phyloP scores from a whole-genome alignment of 495 filamentous ascomycete genomes.

The Trichocladium antarcticum region DNA sequence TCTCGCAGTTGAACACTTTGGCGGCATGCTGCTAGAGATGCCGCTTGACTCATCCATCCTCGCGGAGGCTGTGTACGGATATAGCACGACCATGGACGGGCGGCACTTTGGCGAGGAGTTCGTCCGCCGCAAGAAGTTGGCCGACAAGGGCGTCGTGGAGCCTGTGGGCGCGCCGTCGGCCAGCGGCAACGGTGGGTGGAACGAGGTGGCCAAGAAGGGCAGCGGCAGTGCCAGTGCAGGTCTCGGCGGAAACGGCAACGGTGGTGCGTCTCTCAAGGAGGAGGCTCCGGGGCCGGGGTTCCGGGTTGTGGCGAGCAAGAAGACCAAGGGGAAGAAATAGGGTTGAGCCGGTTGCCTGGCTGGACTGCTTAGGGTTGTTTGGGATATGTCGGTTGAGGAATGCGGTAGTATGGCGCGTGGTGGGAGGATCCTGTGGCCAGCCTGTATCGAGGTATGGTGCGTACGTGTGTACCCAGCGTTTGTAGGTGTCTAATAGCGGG shows the following conservation, averaged over 20 bases:
- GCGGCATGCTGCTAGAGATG: constrained; percentile 58
- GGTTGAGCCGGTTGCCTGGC: too few relatives aligned
- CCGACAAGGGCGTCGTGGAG: constrained; percentile 72
- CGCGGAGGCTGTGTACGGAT: constrained; percentile 76
- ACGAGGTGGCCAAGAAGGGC: constrained; percentile 91
- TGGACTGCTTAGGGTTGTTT: too few relatives aligned
- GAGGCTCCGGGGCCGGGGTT: constrained; percentile 54
- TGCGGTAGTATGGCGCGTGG: too few relatives aligned
- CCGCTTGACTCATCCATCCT: constrained; percentile 71
- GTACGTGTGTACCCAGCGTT: background rate
- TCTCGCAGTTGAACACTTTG: constrained; percentile 59
- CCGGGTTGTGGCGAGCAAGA: constrained; percentile 82
- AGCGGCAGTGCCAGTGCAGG: constrained; percentile 18
- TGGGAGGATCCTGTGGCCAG: too few relatives aligned
- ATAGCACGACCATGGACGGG: constrained; percentile 76
- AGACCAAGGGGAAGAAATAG: constrained; percentile 60
- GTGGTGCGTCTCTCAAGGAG: constrained; percentile 24
- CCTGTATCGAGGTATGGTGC: background rate
- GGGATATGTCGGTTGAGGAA: too few relatives aligned
- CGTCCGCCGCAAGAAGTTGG: constrained; percentile 79
- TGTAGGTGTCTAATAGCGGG: background rate
- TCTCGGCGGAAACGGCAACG: background rate
- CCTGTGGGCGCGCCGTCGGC: constrained; percentile 35
- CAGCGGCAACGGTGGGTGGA: constrained; percentile 67
- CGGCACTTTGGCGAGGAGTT: constrained; percentile 92